A percentile compares a stretch with the other conserved stretches of the same genome.
Evolutionary conservation across 2,329 filamentous ascomycete genomes (phyloP).

Genomic region (Didymella keratinophila): DNA sequence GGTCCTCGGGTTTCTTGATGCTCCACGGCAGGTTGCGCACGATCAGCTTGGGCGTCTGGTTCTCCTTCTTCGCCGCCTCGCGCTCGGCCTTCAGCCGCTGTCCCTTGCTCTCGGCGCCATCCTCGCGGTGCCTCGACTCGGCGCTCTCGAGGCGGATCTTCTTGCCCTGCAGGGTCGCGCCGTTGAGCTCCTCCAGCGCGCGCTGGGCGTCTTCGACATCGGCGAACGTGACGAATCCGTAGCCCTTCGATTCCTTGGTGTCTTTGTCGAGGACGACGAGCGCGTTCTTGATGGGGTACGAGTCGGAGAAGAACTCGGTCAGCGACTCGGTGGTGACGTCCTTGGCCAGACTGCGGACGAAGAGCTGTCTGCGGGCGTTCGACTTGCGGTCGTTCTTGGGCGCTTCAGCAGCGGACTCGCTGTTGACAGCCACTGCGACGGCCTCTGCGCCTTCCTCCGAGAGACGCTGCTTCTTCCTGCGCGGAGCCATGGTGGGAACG

Average conservation of each 20-base stretch:
- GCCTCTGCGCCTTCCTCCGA: constrained; percentile 44
- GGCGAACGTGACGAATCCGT: constrained; percentile 96
- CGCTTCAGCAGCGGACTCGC: constrained; percentile 11
- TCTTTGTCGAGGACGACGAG: constrained; percentile 86
- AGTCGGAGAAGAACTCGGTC: constrained; percentile 89
- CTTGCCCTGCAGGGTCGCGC: constrained; percentile 77
- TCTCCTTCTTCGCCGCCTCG: constrained; percentile 67
- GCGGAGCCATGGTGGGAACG: constrained; percentile 46
- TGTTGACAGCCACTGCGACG: background rate
- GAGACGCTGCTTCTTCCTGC: constrained; percentile 52
- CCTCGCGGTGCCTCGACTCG: constrained; percentile 78
- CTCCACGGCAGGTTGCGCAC: constrained; percentile 96
- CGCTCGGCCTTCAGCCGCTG: constrained; percentile 70
- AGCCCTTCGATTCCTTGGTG: constrained; percentile 89
- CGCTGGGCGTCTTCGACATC: constrained; percentile 88
- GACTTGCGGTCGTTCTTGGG: constrained; percentile 33
- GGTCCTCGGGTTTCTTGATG: constrained; percentile 83
- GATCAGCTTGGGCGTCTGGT: constrained; percentile 81
- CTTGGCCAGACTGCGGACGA: constrained; percentile 85
- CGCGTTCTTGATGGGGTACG: constrained; percentile 94
- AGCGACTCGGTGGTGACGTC: constrained; percentile 81
- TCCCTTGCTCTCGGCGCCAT: constrained; percentile 52
- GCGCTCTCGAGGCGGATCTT: constrained; percentile 88
- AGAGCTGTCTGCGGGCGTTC: constrained; percentile 66
- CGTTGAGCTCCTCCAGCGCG: constrained; percentile 83